Base-by-base conservation (phyloP, 23 red algal genomes). In the Pyropia haitanensis region DNA sequence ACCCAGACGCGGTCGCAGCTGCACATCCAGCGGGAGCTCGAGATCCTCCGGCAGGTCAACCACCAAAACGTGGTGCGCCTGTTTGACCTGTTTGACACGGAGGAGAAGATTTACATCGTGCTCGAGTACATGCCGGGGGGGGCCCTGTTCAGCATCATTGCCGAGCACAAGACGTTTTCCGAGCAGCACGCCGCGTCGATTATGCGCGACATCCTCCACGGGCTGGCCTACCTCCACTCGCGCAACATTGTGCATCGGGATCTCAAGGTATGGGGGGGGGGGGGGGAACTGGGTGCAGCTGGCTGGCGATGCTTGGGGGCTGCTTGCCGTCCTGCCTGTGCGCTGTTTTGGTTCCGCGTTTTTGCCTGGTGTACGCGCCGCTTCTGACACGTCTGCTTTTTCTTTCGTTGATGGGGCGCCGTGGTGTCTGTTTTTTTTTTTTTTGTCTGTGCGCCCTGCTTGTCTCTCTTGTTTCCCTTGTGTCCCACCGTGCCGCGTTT, bases 181-280 rank as follows among this genome's bases (percentile, higher is more conserved):
- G 86, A 90, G 29, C 49, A 95, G 68, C 27, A 66, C 31, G 90
- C 90, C 4, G 52, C 60, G 14, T 31, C 63, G 17, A 87, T 95
- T 15, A 80, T 87, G 50, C 78, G 79, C 18, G 77, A 88, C 51
- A 75, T 95, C 53, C 64, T 95, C 24, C 70, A 81, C 18, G 90
- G 90, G 15, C 71, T 95, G 5, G 74, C 53, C 34, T 95, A 95
- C 58, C 60, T 95, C 31, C 90, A 95, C 59, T 54, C 60, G 5
- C 79, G 80, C 30, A 80, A 80, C 20, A 95, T 95, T 64, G 90
- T 95, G 53, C 90, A 95, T 81, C 71, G 90, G 54, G 90, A 95
- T 76, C 70, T 95, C 23, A 95, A 95, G 39, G 39, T 46, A 46
- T 1, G 39, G 5, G 8, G 5, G 39, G 5, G 39, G 39, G 1